A percentile compares a stretch with the other conserved stretches of the same genome.
Conservation (phyloP, 2,329 filamentous ascomycete genomes). For the Fusarium heterosporum region DNA sequence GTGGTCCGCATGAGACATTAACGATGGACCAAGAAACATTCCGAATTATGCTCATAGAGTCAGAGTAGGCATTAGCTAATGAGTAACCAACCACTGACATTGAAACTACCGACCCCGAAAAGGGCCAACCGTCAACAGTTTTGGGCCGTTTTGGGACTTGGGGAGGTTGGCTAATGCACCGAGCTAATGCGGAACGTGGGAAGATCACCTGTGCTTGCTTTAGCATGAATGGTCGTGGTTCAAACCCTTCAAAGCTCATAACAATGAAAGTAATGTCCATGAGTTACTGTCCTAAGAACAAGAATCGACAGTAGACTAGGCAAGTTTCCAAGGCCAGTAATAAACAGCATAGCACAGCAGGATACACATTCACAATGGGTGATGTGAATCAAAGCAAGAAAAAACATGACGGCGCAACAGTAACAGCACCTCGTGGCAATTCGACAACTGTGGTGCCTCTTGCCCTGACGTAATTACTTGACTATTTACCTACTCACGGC, state of each 20-base stretch:
- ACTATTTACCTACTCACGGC: not conserved
- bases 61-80: not conserved
- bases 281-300: slow-evolving; percentile 1
- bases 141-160: slow-evolving; percentile 5
- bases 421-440: slow-evolving; percentile 29
- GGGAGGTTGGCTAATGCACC: slow-evolving; percentile 12
- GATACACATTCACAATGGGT: slow-evolving; percentile 12
- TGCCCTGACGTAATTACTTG: slow-evolving; percentile 28
- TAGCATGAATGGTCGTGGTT: not conserved
- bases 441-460: slow-evolving; percentile 15
- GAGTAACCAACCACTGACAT: not conserved
- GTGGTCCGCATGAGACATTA: slow-evolving; percentile 15
- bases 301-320: slow-evolving; percentile 3
- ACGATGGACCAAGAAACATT: not conserved
- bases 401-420: slow-evolving; percentile 8
- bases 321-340: not conserved
- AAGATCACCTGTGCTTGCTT: not conserved
- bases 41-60: too few relatives aligned
- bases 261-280: not conserved
- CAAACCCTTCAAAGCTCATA: not conserved
- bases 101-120: not conserved
- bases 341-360: slow-evolving; percentile 13
- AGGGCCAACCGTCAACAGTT: slow-evolving; percentile 2
- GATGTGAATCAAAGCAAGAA: slow-evolving; percentile 28
- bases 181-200: slow-evolving; percentile 1